Base-by-base conservation (phyloP, 129 eudicot genomes). In the Lonicera japonica region DNA sequence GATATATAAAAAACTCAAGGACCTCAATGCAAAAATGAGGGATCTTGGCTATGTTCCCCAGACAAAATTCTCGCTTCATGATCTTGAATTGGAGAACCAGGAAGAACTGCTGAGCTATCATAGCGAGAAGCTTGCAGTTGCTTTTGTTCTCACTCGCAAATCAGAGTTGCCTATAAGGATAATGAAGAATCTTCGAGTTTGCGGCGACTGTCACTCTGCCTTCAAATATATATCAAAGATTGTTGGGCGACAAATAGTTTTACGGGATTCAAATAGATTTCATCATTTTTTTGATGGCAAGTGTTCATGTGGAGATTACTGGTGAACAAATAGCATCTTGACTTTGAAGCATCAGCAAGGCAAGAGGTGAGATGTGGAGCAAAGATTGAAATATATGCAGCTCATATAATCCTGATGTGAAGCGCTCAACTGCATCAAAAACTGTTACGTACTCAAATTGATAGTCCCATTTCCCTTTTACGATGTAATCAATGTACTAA, bases 171-270 rank as follows among this genome's bases (percentile, higher is more conserved):
- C 98, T 0, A 91, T 91, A 24, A 87, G 98, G 73, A 82, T 91
- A 43, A 91, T 91, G 95, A 91, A 91, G 66, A 87, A 91, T 73
- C 90, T 90, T 58, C 77, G 94, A 23, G 83, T 90, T 64, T 90
- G 97, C 75, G 97, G 95, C 36, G 95, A 90, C 54, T 90, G 97
- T 70, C 97, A 90, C 58, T 76, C 83, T 4, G 86, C 89, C 13
- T 86, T 90, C 25, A 74, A 63, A 60, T 86, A 79, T 59, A 77
- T 90, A 72, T 86, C 95, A 15, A 66, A 65, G 60, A 83, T 90
- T 60, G 95, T 77, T 43, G 77, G 88, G 54, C 62, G 95, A 80
- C 81, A 72, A 43, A 90, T 90, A 53, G 77, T 90, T 59, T 79
- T 86, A 74, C 73, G 97, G 29, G 97, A 87, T 69, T 82, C 95